Evolutionary conservation across 2,329 filamentous ascomycete species (phyloP).

Genomic region (Dothideomycetes sp.): DNA sequence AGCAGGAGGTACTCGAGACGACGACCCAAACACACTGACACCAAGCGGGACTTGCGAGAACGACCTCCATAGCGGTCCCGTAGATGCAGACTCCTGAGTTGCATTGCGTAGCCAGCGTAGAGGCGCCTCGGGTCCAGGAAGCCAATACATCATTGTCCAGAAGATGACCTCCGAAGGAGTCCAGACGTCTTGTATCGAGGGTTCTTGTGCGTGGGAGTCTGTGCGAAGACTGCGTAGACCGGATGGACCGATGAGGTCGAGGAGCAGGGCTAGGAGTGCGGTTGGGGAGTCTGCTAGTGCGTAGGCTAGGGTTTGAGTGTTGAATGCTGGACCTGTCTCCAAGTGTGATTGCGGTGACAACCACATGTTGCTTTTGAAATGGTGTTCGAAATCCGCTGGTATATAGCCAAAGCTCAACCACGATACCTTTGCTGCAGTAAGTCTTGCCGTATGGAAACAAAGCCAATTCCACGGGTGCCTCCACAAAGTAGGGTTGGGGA

Average conservation of each 20-base stretch:
- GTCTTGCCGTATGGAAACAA: conserved; percentile 44
- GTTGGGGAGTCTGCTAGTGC: conserved; percentile 52
- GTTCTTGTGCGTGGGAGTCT: background rate
- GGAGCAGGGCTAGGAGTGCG: conserved; percentile 44
- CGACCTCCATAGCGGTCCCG: conserved; percentile 16
- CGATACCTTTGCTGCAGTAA: conserved; percentile 27
- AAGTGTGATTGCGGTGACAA: too few relatives aligned
- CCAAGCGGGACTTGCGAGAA: conserved; percentile 26
- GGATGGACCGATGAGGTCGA: conserved; percentile 21
- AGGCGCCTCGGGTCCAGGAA: conserved; percentile 53
- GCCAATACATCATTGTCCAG: conserved; percentile 52
- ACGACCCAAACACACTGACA: too few relatives aligned
- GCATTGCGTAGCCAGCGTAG: conserved; percentile 40
- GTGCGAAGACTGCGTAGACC: background rate
- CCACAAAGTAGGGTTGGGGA: conserved; percentile 36
- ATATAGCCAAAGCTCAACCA: conserved; percentile 46
- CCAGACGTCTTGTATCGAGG: conserved; percentile 17
- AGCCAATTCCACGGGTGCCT: conserved; percentile 38
- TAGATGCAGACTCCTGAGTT: conserved; percentile 8
- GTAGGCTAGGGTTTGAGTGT: conserved; percentile 46
- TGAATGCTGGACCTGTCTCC: background rate
- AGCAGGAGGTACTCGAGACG: too few relatives aligned
- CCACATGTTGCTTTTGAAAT: too few relatives aligned
- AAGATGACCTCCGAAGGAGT: conserved; percentile 44
- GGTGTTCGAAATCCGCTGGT: conserved; percentile 37